Conservation (phyloP, 805 yeast species). For the Wickerhamomyces strasburgensis region DNA sequence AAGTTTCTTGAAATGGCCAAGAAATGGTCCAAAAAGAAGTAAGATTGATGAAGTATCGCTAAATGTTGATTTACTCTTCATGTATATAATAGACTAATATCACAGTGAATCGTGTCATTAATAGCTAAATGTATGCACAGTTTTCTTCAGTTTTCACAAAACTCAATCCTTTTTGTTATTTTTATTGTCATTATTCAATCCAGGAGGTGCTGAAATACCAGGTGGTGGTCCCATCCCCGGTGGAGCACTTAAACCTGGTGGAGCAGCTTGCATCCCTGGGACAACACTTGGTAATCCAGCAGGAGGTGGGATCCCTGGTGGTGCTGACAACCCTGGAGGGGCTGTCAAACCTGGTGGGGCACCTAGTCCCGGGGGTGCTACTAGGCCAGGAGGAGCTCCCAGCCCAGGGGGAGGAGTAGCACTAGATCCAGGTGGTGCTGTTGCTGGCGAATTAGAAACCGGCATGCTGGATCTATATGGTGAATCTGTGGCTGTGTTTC, state of each 20-base stretch:
- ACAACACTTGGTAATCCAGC: conserved; percentile 28
- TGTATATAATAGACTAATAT: too few species aligned
- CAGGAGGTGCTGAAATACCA: conserved; percentile 13
- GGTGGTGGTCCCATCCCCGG: conserved; percentile 23
- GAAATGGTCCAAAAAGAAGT: conserved; percentile 38
- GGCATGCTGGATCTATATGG: too few species aligned
- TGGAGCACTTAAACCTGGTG: conserved; percentile 28
- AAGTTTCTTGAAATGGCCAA: conserved; percentile 43
- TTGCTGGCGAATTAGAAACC: too few species aligned
- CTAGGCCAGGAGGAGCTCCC: conserved; percentile 27
- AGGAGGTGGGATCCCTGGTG: conserved; percentile 21
- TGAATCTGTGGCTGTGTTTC: conserved; percentile 9
- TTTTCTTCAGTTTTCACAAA: too few species aligned
- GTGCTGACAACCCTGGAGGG: conserved; percentile 26
- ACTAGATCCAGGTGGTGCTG: conserved; percentile 19
- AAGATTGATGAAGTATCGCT: too few species aligned
- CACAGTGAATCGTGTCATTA: neutral
- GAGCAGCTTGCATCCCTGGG: conserved; percentile 24
- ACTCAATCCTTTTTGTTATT: neutral
- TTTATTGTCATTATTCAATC: neutral
- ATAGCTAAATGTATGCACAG: neutral
- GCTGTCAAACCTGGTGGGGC: conserved; percentile 16
- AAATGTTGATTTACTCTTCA: too few species aligned
- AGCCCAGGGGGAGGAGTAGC: conserved; percentile 24
- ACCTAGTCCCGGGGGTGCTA: conserved; percentile 25